A percentile compares a stretch with the other conserved stretches of the same genome.
phyloP scores from a whole-genome alignment of 805 yeast species.

The Lachancea kluyveri region DNA sequence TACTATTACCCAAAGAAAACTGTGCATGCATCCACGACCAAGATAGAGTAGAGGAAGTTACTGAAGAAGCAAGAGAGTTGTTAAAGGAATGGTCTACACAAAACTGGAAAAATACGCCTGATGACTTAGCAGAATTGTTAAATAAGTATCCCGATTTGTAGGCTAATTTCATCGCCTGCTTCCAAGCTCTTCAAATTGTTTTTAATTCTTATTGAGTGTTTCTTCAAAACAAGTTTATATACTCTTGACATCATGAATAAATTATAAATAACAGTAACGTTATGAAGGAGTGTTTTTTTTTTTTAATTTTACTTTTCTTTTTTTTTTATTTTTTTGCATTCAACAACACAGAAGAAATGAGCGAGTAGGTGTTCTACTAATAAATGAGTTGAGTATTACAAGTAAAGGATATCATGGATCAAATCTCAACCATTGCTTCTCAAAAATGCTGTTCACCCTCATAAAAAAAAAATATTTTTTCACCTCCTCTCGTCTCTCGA shows the following conservation, averaged over 20 bases:
- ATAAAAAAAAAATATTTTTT: neutral
- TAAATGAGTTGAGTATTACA: neutral
- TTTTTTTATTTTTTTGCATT: neutral
- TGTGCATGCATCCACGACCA: too few species aligned
- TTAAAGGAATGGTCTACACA: conserved; percentile 26
- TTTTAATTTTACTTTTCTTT: neutral
- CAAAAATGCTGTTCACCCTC: too few species aligned
- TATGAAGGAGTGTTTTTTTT: neutral
- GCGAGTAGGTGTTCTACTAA: neutral
- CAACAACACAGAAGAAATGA: too few species aligned
- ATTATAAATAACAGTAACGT: conserved; percentile 8
- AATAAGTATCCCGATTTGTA: conserved; percentile 13
- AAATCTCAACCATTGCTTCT: too few species aligned
- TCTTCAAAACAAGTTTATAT: too few species aligned
- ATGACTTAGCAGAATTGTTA: conserved; percentile 25
- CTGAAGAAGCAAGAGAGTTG: conserved; percentile 10
- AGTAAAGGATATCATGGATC: too few species aligned
- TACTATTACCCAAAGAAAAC: too few species aligned
- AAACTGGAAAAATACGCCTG: conserved; percentile 31
- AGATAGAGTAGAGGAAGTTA: conserved; percentile 8
- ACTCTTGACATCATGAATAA: conserved; percentile 7
- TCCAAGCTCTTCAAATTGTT: conserved; percentile 1
- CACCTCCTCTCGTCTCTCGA: neutral
- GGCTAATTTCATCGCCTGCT: neutral
- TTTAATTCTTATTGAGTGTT: conserved; percentile 1